Base-by-base conservation (phyloP, 148 eudicot genomes). In the Pouteria glomerata region DNA sequence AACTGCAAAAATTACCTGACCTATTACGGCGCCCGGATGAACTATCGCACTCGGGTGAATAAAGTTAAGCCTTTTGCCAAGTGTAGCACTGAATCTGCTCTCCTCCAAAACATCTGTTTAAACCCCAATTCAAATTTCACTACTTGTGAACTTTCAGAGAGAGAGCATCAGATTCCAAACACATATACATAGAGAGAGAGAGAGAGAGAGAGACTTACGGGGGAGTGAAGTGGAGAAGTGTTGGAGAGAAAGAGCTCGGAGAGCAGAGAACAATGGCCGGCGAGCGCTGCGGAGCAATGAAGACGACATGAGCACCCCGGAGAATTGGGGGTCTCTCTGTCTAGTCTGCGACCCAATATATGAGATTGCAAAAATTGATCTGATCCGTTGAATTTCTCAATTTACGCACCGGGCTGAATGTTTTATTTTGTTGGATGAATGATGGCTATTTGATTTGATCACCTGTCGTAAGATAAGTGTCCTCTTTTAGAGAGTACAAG, bases 11-110 rank as follows among this genome's bases (percentile, higher is more conserved):
- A 55, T 14, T 68, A 92, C 98, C 85, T 88, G 86, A 58, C 91
- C 93, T 35, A 92, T 75, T 44, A 83, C 76, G 56, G 98, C 96
- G 73, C 80, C 56, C 0, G 98, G 93, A 73, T 90, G 96, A 60
- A 92, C 89, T 45, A 90, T 41, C 0, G 98, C 89, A 71, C 91
- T 63, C 10, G 98, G 96, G 66, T 92, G 98, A 74, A 92, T 79
- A 55, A 69, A 85, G 59, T 55, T 78, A 59, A 77, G 68, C 67
- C 50, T 74, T 53, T 13, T 52, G 33, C 56, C 75, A 1, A 50
- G 21, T 10, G 47, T 61, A 66, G 31, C 80, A 69, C 70, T 69
- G 51, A 31, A 52, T 51, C 69, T 67, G 34, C 68, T 51, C 37
- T 73, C 85, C 37, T 72, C 79, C 51, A 71, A 75, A 75, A 55